Evolutionary conservation across 495 filamentous ascomycete species (phyloP), one percentile per base, ranked within the genome.

Genomic region (Aspergillus ostianus): DNA sequence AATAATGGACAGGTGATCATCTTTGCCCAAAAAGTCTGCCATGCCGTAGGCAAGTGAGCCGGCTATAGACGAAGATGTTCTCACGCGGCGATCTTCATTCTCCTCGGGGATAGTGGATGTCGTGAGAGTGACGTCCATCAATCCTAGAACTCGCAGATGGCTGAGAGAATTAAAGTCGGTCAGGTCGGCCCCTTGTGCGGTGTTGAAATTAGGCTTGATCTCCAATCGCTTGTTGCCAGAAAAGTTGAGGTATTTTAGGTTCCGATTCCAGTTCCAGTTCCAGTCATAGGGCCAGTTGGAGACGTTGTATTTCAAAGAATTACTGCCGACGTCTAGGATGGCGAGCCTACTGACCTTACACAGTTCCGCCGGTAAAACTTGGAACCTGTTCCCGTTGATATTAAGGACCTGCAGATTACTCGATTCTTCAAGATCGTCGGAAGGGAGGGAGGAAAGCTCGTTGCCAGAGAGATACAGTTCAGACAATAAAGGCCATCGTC

Each of bases 271-370:
- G 70, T 97, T 98, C 94, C 94, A 99, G 66, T 99, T 99, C 94
- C 94, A 99, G 70, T 99, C 94, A 67, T 99, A 99, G 0, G 95
- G 94, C 83, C 95, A 96, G 68, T 99, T 99, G 26, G 92, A 94
- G 36, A 99, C 93, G 68, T 99, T 99, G 79, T 99, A 99, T 71
- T 97, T 99, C 49, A 99, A 81, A n/a, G 82, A 83, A 66, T 99
- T 99, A 79, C 90, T 97, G 55, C 93, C 93, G 62, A 94, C 93
- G 74, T 99, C 94, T 45, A 99, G 79, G 21, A 96, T 87, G 9
- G 93, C 81, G 26, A 97, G 82, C 73, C 93, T 95, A 70, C 90
- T 87, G 18, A 97, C 91, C 72, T 97, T 93, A 53, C 91, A 94
- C 30, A 99, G 86, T 70, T 99, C 94, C 2, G 94, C 95, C 0